Percentiles rank a stretch among this genome's conserved stretches.
These are phyloP conservation scores for Apiospora phragmitis DNA, from an alignment of 2,329 filamentous ascomycete genomes.

Conservation along the genomic window DNA sequence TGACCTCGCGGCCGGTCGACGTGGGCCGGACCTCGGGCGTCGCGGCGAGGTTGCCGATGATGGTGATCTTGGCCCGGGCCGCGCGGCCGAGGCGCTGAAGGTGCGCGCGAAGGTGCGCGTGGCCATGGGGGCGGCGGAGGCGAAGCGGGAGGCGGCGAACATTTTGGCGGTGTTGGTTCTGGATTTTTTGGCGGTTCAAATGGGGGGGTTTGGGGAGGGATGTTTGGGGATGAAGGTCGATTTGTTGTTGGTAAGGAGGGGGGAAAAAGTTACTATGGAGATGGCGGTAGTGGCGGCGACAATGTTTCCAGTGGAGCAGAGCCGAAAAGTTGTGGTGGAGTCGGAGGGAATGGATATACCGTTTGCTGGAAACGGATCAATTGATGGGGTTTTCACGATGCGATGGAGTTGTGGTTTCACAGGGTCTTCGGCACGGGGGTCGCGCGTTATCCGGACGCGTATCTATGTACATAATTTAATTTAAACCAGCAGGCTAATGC, in stretches of 20 bases:
- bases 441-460: not conserved
- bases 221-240: not conserved
- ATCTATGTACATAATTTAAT: not conserved
- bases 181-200: no score
- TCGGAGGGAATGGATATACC: not conserved
- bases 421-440: not conserved
- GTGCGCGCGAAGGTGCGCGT: slow-evolving; percentile 56
- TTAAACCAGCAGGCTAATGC: not conserved
- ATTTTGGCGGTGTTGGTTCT: slow-evolving; percentile 27
- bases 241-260: not conserved
- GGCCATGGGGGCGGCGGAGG: slow-evolving; percentile 52
- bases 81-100: slow-evolving; percentile 72
- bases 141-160: slow-evolving; percentile 45
- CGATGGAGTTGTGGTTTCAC: not conserved
- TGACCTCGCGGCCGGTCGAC: slow-evolving; percentile 68
- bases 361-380: not conserved
- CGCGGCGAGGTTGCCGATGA: slow-evolving; percentile 82
- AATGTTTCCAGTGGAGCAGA: not conserved
- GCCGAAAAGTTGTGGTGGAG: not conserved
- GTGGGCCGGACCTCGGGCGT: slow-evolving; percentile 75
- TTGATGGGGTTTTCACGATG: not conserved
- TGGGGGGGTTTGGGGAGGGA: not conserved
- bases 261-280: not conserved
- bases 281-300: slow-evolving; percentile 6
- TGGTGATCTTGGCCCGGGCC: slow-evolving; percentile 76